Conservation (phyloP, 2,329 filamentous ascomycete species). For the Mycosphaerelloides madeirae region DNA sequence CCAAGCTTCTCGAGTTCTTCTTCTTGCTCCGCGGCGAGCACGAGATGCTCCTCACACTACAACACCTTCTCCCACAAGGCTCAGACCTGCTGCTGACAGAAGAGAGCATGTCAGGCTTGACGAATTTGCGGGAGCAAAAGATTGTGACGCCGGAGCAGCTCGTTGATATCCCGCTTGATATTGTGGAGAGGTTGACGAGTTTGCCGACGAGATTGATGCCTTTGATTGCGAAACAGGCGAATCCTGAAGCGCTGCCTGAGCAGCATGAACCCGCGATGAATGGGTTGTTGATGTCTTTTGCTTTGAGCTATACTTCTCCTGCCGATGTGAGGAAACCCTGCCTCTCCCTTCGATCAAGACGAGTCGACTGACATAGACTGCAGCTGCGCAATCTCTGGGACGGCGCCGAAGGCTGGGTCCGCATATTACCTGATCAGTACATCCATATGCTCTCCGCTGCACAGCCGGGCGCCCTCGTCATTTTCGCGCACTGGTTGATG, state of each 20-base stretch:
- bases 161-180: neutral
- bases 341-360: too few species aligned
- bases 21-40: conserved; percentile 3
- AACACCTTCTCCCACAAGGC: conserved; percentile 1
- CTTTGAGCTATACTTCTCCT: neutral
- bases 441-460: neutral
- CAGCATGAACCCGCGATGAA: neutral
- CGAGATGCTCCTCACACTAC: conserved; percentile 2
- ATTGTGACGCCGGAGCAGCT: neutral
- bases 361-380: neutral
- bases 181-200: neutral
- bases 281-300: neutral
- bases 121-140: neutral
- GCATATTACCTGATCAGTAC: conserved; percentile 3
- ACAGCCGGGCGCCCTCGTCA: conserved; percentile 4
- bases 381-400: conserved; percentile 1
- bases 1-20: conserved; percentile 2
- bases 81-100: neutral
- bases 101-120: neutral
- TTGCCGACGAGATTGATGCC: neutral
- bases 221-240: neutral
- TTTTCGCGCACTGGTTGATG: conserved; percentile 6
- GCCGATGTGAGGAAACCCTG: neutral
- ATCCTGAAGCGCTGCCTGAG: neutral
- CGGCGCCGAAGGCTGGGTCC: conserved; percentile 3